These are phyloP conservation scores for Hypoxylon sp. DNA, from an alignment of 2,329 filamentous ascomycete species.

Conservation along the genomic window DNA sequence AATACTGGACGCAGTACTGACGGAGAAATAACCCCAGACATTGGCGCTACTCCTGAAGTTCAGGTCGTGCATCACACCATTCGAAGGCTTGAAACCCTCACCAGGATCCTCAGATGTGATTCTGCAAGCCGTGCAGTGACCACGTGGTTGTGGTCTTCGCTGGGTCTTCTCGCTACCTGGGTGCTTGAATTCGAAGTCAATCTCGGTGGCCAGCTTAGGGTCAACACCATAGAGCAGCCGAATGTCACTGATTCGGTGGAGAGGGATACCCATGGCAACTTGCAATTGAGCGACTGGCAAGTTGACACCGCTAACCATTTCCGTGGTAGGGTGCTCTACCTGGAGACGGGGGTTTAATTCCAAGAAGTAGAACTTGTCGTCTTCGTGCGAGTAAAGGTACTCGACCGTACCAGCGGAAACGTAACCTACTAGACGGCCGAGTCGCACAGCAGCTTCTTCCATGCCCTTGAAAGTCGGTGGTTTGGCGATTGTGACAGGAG, in stretches of 20 bases:
- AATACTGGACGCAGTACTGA: conserved; percentile 95
- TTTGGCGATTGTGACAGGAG: conserved; percentile 96
- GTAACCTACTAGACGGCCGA: conserved; percentile 95
- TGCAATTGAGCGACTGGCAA: conserved; percentile 97
- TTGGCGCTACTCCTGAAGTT: conserved; percentile 99
- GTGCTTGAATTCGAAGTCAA: conserved; percentile 96
- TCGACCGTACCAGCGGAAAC: conserved; percentile 99
- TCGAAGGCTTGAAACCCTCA: conserved; percentile 99
- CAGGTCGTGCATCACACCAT: conserved; percentile 98
- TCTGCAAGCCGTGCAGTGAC: conserved; percentile 97
- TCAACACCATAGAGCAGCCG: conserved; percentile 96
- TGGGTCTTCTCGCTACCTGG: conserved; percentile 87
- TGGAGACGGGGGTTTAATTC: conserved; percentile 99
- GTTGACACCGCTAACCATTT: conserved; percentile 99
- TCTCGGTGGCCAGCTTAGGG: conserved; percentile 85
- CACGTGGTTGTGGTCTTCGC: conserved; percentile 91
- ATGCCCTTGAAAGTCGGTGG: conserved; percentile 91
- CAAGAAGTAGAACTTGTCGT: conserved; percentile 99
- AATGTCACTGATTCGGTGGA: conserved; percentile 97
- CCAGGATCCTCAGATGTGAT: conserved; percentile 99
- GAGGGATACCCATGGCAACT: conserved; percentile 97
- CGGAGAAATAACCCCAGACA: conserved; percentile 99
- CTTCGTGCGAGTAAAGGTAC: conserved; percentile 97
- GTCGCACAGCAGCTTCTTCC: conserved; percentile 95
- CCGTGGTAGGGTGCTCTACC: conserved; percentile 98